Conservation (phyloP, 1,139 yeast species). For the Yamadazyma songkhlaensis region DNA sequence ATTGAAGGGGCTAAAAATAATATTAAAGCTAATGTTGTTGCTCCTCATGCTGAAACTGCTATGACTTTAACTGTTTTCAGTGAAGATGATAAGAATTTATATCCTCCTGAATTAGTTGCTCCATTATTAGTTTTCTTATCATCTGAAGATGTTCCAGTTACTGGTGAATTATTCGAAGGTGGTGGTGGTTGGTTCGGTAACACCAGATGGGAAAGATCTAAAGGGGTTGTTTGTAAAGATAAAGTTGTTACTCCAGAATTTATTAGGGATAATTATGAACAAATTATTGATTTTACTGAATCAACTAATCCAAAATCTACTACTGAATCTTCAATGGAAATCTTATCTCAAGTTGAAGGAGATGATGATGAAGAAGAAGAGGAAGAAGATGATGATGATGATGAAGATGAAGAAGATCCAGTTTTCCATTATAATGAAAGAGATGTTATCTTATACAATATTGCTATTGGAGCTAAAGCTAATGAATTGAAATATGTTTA, state of each 20-base stretch:
- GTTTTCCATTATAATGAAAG: conserved; percentile 54
- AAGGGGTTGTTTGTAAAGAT: conserved; percentile 70
- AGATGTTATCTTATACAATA: conserved; percentile 80
- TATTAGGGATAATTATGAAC: conserved; percentile 63
- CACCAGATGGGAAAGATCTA: conserved; percentile 94
- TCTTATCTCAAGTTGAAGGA: conserved; percentile 61
- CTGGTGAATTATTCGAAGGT: conserved; percentile 43
- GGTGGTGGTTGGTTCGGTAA: conserved; percentile 94
- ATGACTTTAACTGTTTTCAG: conserved; percentile 90
- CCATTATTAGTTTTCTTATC: conserved; percentile 81
- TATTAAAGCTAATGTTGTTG: conserved; percentile 78
- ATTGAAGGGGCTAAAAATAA: conserved; percentile 82
- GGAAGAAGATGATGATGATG: conserved; percentile 48
- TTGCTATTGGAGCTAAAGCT: conserved; percentile 85
- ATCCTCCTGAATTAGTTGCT: conserved; percentile 87
- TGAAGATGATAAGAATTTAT: conserved; percentile 72
- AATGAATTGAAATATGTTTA: conserved; percentile 76
- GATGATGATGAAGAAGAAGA: conserved; percentile 50
- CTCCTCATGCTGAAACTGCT: conserved; percentile 97
- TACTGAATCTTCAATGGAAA: conserved; percentile 77
- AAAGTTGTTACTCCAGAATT: conserved; percentile 64
- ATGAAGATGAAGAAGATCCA: conserved; percentile 51
- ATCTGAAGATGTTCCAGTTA: conserved; percentile 64
- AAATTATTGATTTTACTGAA: conserved; percentile 64
- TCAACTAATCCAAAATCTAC: conserved; percentile 62